Conservation (phyloP, 2,329 filamentous ascomycete species). For the Didymella sp. region DNA sequence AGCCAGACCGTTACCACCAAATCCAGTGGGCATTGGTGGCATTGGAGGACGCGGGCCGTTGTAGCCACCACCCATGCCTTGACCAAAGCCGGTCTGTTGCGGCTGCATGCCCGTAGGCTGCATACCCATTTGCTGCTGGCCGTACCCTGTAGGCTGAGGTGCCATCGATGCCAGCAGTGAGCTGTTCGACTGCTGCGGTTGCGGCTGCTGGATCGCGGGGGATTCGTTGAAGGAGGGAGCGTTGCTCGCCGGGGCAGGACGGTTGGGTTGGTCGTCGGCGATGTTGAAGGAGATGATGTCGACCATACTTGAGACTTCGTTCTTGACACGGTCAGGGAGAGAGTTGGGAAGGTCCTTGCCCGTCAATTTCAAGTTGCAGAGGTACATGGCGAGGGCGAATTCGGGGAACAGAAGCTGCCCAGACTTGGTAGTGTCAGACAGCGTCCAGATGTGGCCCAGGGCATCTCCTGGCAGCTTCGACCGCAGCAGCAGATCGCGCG, state of each 20-base stretch:
- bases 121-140: constrained; percentile 65
- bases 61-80: constrained; percentile 79
- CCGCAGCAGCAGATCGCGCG: constrained; percentile 83
- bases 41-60: constrained; percentile 80
- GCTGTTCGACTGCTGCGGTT: constrained; percentile 73
- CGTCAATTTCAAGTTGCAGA: constrained; percentile 92
- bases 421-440: constrained; percentile 94
- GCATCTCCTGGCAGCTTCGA: constrained; percentile 88
- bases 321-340: constrained; percentile 86
- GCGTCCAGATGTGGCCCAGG: constrained; percentile 91
- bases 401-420: constrained; percentile 97
- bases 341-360: constrained; percentile 78
- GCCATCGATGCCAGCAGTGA: constrained; percentile 65
- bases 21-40: constrained; percentile 74
- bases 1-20: constrained; percentile 56
- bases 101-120: constrained; percentile 49
- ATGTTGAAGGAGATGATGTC: constrained; percentile 98
- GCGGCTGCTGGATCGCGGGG: constrained; percentile 59
- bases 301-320: constrained; percentile 99
- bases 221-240: constrained; percentile 73
- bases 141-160: constrained; percentile 60
- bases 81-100: constrained; percentile 62
- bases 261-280: constrained; percentile 69
- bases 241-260: constrained; percentile 65
- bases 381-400: constrained; percentile 97